Conservation (phyloP, 345 rosid genomes). For the Conringia planisiliqua region DNA sequence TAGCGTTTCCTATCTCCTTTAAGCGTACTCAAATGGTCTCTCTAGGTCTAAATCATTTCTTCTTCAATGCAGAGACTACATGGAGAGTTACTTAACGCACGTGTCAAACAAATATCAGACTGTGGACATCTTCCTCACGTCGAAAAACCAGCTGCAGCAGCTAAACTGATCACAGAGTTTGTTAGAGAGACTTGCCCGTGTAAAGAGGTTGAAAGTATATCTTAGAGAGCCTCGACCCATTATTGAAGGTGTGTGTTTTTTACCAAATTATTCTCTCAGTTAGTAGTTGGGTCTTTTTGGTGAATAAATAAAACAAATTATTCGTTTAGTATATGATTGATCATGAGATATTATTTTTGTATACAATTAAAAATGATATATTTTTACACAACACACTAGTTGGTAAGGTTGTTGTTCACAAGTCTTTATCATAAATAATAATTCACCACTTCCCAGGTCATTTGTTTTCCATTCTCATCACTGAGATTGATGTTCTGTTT, state of each 20-base stretch:
- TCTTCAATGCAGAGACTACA: constrained; percentile 60
- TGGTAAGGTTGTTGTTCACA: constrained; percentile 20
- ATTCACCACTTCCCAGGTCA: constrained; percentile 4
- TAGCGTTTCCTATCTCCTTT: constrained; percentile 14
- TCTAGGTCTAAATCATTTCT: not conserved
- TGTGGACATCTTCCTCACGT: constrained; percentile 94
- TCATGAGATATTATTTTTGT: not conserved
- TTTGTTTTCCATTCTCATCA: constrained; percentile 17
- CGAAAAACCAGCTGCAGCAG: constrained; percentile 58
- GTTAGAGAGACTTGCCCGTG: constrained; percentile 38
- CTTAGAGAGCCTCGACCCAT: constrained; percentile 5
- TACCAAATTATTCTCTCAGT: not conserved
- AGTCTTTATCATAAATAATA: constrained; percentile 9
- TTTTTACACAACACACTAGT: constrained; percentile 1
- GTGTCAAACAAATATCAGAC: constrained; percentile 60
- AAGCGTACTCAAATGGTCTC: not conserved
- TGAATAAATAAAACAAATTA: not conserved
- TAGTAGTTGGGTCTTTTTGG: constrained; percentile 20
- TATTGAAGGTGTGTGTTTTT: not conserved
- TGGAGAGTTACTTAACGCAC: constrained; percentile 61
- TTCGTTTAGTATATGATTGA: constrained; percentile 12
- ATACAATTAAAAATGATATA: not conserved
- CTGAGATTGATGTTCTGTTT: constrained; percentile 8
- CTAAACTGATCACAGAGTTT: constrained; percentile 60
- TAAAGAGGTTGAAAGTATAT: constrained; percentile 34